Percentiles rank a stretch among this genome's conserved stretches.
phyloP scores from a whole-genome alignment of 2,329 filamentous ascomycete species.

The Phyllosticta paracitricarpa region DNA sequence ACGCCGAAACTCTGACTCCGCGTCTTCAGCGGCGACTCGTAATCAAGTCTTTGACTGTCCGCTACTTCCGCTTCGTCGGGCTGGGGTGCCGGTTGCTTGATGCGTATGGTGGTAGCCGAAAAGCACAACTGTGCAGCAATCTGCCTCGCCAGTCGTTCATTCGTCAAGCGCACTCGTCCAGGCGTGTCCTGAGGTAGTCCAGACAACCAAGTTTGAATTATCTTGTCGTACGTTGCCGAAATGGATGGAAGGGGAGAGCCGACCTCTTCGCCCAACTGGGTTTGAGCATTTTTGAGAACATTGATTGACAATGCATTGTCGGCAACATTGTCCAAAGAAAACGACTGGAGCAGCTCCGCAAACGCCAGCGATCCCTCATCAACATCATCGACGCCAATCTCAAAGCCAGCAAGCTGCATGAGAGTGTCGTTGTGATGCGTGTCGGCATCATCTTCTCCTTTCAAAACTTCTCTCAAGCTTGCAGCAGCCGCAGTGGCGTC shows the following conservation, averaged over 20 bases:
- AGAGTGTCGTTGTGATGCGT: constrained; percentile 2
- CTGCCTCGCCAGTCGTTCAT: constrained; percentile 23
- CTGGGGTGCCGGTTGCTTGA: constrained; percentile 7
- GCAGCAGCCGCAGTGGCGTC: background rate
- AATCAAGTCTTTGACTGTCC: background rate
- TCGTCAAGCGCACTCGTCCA: constrained; percentile 18
- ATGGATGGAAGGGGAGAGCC: constrained; percentile 14
- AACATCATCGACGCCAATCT: constrained; percentile 19
- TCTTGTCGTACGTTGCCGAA: constrained; percentile 20
- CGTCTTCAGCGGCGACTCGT: constrained; percentile 7
- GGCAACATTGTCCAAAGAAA: background rate
- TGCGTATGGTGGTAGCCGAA: constrained; percentile 18
- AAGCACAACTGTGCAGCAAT: constrained; percentile 29
- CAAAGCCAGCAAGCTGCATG: constrained; percentile 12
- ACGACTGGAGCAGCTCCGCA: constrained; percentile 13
- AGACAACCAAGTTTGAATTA: constrained; percentile 24
- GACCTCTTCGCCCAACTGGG: background rate
- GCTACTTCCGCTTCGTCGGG: background rate
- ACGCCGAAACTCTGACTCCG: constrained; percentile 8
- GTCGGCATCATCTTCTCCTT: background rate
- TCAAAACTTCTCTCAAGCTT: background rate
- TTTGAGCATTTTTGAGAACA: background rate
- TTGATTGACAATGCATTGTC: background rate
- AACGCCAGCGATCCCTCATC: constrained; percentile 21
- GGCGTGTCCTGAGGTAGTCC: constrained; percentile 19